A percentile compares a stretch with the other conserved stretches of the same genome.
phyloP scores from a whole-genome alignment of 331 rosid species.

The Cydonia oblonga region DNA sequence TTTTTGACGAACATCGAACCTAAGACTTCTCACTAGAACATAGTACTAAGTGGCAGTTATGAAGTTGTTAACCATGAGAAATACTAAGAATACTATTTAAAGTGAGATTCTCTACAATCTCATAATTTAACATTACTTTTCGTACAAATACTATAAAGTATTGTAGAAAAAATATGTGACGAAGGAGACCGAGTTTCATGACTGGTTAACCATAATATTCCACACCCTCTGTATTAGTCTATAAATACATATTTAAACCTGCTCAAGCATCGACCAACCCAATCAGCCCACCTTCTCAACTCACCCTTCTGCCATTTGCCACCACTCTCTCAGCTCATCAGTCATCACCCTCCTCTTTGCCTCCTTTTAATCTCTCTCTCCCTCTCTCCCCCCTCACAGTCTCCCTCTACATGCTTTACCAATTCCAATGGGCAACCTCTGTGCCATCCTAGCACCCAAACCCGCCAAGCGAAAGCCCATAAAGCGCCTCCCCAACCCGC shows the following conservation, averaged over 20 bases:
- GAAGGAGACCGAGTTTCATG: too few species aligned
- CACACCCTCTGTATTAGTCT: background rate
- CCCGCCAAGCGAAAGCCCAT: slow-evolving; percentile 24
- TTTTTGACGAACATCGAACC: accelerated
- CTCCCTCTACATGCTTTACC: slow-evolving; percentile 24
- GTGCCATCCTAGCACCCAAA: slow-evolving; percentile 38
- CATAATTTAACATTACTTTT: too few species aligned
- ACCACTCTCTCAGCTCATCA: background rate
- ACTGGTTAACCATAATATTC: background rate
- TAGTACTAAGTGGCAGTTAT: background rate
- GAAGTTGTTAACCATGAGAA: background rate
- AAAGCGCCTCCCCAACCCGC: slow-evolving; percentile 43
- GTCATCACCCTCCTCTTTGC: background rate
- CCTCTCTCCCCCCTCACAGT: too few species aligned
- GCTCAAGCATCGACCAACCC: background rate
- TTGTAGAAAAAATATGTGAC: too few species aligned
- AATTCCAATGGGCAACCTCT: slow-evolving; percentile 64
- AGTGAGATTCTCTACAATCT: too few species aligned
- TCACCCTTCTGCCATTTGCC: background rate
- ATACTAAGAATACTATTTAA: accelerated
- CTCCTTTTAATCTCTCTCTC: background rate
- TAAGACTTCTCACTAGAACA: too few species aligned
- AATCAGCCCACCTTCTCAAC: background rate
- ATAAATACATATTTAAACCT: background rate
- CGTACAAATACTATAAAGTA: too few species aligned